Evolutionary conservation across 495 filamentous ascomycete species (phyloP).

Genomic region (Hypoxylon lienhwacheense): DNA sequence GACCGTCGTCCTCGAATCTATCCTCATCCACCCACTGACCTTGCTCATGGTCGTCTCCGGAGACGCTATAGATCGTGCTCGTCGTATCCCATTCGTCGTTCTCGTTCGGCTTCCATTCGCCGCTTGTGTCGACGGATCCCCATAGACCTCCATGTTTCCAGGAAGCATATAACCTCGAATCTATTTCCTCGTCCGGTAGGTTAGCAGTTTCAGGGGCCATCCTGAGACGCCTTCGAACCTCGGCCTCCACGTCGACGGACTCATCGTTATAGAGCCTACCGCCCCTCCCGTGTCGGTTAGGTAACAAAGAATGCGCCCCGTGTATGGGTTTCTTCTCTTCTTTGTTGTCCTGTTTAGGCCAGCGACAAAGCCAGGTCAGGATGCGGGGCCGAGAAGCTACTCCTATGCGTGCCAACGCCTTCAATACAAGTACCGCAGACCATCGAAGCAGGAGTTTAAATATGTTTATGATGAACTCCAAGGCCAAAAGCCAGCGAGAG

Average conservation of each 20-base stretch:
- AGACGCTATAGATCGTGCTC: slow-evolving; percentile 31
- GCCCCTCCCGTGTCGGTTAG: slow-evolving; percentile 7
- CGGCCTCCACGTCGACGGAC: slow-evolving; percentile 61
- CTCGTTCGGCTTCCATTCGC: slow-evolving; percentile 58
- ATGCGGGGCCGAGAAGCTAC: slow-evolving; percentile 64
- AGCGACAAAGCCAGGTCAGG: slow-evolving; percentile 57
- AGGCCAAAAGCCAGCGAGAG: slow-evolving; percentile 69
- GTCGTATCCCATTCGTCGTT: slow-evolving; percentile 62
- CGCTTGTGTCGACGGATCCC: slow-evolving; percentile 76
- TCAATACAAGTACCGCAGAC: slow-evolving; percentile 57
- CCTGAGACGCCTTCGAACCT: slow-evolving; percentile 63
- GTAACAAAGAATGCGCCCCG: slow-evolving; percentile 11
- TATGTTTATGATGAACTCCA: slow-evolving; percentile 74
- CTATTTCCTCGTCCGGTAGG: slow-evolving; percentile 63
- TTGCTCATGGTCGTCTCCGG: slow-evolving; percentile 43
- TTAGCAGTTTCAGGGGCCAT: slow-evolving; percentile 24
- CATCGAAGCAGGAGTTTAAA: slow-evolving; percentile 65
- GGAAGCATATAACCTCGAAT: slow-evolving; percentile 74
- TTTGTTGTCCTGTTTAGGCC: slow-evolving; percentile 42
- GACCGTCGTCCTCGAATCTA: slow-evolving; percentile 53
- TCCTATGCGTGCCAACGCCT: slow-evolving; percentile 60
- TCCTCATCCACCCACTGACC: slow-evolving; percentile 42
- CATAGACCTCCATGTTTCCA: slow-evolving; percentile 80
- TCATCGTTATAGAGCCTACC: slow-evolving; percentile 33
- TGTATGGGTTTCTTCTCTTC: slow-evolving; percentile 24